Evolutionary conservation across 2,329 filamentous ascomycete genomes (phyloP).

Genomic region (Lachnellula hyalina): DNA sequence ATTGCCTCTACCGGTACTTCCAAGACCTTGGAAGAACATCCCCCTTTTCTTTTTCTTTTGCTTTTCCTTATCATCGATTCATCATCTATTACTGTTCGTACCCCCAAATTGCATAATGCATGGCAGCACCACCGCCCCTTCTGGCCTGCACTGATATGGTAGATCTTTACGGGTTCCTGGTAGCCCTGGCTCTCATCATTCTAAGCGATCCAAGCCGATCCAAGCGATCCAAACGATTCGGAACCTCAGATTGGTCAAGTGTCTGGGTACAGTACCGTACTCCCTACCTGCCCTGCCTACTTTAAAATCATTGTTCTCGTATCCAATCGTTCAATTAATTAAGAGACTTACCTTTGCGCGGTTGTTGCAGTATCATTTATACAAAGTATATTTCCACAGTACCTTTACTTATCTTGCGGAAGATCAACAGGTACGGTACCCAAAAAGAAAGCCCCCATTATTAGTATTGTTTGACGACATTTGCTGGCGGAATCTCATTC

Average conservation of each 20-base stretch:
- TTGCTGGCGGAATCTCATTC: background rate
- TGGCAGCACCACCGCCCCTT: background rate
- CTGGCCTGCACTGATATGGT: background rate
- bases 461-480: background rate
- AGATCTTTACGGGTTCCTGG: too few relatives aligned
- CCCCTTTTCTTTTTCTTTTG: background rate
- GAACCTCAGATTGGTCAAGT: background rate
- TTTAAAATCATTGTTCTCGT: background rate
- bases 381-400: too few relatives aligned
- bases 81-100: background rate
- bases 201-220: background rate
- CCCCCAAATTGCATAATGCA: background rate
- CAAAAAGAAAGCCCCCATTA: background rate
- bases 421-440: background rate
- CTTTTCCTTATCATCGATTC: constrained; percentile 2
- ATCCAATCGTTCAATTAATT: background rate
- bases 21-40: too few relatives aligned
- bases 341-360: too few relatives aligned
- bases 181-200: background rate
- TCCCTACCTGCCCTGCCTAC: background rate
- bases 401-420: background rate
- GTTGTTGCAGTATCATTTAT: too few relatives aligned
- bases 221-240: background rate
- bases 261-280: too few relatives aligned
- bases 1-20: too few relatives aligned